A percentile compares a stretch with the other conserved stretches of the same genome.
Conservation (phyloP, 1,284 basidiomycete species). For the Veloboletus limbatus region DNA sequence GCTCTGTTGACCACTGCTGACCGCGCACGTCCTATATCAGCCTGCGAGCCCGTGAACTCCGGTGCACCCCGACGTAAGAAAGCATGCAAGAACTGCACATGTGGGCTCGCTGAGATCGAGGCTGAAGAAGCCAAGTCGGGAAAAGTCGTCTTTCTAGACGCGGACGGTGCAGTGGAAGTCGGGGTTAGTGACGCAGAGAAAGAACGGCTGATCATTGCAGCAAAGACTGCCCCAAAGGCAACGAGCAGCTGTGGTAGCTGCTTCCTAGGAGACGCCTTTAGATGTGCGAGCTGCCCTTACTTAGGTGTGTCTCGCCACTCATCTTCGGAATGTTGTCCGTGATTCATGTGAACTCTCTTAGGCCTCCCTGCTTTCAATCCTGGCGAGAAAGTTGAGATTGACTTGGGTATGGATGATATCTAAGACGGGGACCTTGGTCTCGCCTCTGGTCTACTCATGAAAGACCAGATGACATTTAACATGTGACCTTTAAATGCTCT, state of each 20-base stretch:
- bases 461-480: conserved; percentile 66
- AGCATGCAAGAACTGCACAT: conserved; percentile 94
- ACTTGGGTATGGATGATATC: conserved; percentile 84
- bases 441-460: background rate
- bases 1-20: conserved; percentile 73
- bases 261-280: conserved; percentile 96
- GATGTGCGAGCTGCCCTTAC: conserved; percentile 95
- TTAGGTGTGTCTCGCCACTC: conserved; percentile 66
- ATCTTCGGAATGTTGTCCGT: conserved; percentile 3
- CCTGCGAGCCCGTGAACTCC: conserved; percentile 60
- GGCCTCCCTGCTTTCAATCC: conserved; percentile 98
- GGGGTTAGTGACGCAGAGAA: conserved; percentile 59
- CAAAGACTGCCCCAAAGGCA: conserved; percentile 72
- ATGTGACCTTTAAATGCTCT: background rate
- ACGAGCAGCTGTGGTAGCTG: conserved; percentile 98
- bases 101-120: conserved; percentile 90
- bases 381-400: conserved; percentile 93
- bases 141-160: conserved; percentile 68
- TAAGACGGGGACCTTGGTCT: conserved; percentile 35
- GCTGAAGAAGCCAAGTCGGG: conserved; percentile 65
- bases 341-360: conserved; percentile 25
- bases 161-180: conserved; percentile 58
- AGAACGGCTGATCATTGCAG: conserved; percentile 60
- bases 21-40: conserved; percentile 61
- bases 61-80: conserved; percentile 67